Evolutionary conservation across 306 rosid genomes (phyloP).

Genomic region (Medicago lupulina): DNA sequence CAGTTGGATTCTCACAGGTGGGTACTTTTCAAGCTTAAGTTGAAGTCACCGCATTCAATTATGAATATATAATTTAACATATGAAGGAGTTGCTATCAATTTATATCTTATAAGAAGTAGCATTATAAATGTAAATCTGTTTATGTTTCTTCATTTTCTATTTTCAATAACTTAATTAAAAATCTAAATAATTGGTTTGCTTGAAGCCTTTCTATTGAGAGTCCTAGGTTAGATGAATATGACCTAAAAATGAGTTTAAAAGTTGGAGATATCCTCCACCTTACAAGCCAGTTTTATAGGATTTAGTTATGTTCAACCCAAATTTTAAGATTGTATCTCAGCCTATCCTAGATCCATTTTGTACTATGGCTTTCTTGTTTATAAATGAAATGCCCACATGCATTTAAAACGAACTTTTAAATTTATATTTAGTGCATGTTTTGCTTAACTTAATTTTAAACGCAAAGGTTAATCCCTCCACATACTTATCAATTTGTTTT

Average conservation of each 20-base stretch:
- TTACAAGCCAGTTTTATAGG: no score
- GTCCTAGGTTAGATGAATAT: background rate
- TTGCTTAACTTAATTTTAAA: no score
- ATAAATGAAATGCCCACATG: background rate
- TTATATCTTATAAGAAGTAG: slow-evolving; percentile 30
- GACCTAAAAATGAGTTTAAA: no score
- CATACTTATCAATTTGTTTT: slow-evolving; percentile 12
- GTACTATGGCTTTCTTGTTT: background rate
- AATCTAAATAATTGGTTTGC: background rate
- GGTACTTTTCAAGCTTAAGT: slow-evolving; percentile 50
- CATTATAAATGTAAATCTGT: background rate
- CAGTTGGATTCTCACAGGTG: slow-evolving; percentile 90
- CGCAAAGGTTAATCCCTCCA: no score
- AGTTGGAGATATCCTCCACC: no score
- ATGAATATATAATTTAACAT: slow-evolving; percentile 38
- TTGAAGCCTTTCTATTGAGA: background rate
- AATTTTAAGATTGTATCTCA: background rate
- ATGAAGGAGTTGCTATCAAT: slow-evolving; percentile 36
- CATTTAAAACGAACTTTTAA: background rate
- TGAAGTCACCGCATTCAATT: slow-evolving; percentile 45
- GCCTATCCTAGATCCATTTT: slow-evolving; percentile 1
- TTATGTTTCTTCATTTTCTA: slow-evolving; percentile 2
- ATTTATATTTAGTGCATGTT: no score
- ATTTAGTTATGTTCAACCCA: no score
- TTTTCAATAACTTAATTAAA: background rate